Conservation (phyloP, 768 basidiomycete species). For the Leucogyrophana mollusca region DNA sequence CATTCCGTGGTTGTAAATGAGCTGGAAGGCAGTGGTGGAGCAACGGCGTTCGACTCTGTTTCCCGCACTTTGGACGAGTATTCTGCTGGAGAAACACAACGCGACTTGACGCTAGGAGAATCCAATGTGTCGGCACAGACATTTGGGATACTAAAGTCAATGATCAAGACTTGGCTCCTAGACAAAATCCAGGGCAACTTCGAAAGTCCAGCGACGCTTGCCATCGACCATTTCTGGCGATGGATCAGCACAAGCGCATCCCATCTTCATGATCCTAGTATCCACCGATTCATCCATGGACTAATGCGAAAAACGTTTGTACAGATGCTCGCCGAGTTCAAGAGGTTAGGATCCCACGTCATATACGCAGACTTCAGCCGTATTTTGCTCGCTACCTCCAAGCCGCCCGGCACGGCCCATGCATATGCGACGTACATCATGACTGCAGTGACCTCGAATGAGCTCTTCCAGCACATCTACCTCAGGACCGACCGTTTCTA, state of each 20-base stretch:
- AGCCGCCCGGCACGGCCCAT: constrained; percentile 91
- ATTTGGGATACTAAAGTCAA: constrained; percentile 79
- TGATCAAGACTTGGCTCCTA: constrained; percentile 90
- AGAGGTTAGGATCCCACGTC: constrained; percentile 88
- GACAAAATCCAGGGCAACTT: constrained; percentile 76
- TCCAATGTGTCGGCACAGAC: constrained; percentile 84
- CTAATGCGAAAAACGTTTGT: constrained; percentile 98
- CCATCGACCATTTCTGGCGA: constrained; percentile 95
- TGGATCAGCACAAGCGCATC: constrained; percentile 90
- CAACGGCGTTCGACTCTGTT: constrained; percentile 91
- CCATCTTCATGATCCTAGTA: constrained; percentile 86
- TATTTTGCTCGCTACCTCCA: constrained; percentile 89
- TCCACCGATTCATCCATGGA: constrained; percentile 91
- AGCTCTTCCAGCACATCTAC: constrained; percentile 92
- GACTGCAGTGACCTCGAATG: constrained; percentile 90
- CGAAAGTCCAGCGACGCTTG: constrained; percentile 62
- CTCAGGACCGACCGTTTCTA: constrained; percentile 87
- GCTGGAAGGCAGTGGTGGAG: constrained; percentile 91
- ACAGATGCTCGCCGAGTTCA: constrained; percentile 95
- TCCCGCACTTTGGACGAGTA: constrained; percentile 92
- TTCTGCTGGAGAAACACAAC: constrained; percentile 53
- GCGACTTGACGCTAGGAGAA: constrained; percentile 84
- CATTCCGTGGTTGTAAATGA: constrained; percentile 97
- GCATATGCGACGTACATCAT: constrained; percentile 96
- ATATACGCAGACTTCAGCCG: constrained; percentile 92